These are phyloP conservation scores for Fraxinus paxiana DNA, from an alignment of 305 asterid species.

Conservation along the genomic window DNA sequence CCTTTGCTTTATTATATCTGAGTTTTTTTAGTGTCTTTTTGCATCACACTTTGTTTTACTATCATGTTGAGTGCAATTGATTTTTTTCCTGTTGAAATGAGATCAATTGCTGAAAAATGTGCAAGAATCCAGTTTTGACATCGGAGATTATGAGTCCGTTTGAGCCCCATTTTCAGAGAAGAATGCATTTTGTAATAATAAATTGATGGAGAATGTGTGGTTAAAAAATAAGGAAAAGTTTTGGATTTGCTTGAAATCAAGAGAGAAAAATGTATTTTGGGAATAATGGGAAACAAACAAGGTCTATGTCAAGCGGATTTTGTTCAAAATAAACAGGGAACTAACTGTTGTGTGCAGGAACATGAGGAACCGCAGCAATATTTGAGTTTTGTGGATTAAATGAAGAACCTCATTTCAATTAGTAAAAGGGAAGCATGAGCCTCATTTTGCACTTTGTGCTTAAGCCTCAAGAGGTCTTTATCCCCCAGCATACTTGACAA, in stretches of 20 bases:
- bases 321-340: neutral
- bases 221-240: no score
- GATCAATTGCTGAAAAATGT: neutral
- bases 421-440: slow-evolving; percentile 1
- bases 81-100: neutral
- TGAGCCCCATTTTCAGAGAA: no score
- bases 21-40: neutral
- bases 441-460: neutral
- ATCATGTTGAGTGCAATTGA: neutral
- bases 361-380: neutral
- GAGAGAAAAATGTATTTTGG: no score
- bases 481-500: neutral
- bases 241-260: no score
- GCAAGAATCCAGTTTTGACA: neutral
- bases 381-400: neutral
- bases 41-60: neutral
- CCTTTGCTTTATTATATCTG: neutral
- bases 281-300: no score
- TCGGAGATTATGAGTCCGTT: neutral
- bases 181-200: no score
- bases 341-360: neutral
- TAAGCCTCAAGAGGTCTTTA: neutral
- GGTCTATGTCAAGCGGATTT: neutral
- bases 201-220: no score
- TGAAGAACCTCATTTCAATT: neutral